Conservation (phyloP, 176 grass and related monocot genomes). For the Paspalum vaginatum region DNA sequence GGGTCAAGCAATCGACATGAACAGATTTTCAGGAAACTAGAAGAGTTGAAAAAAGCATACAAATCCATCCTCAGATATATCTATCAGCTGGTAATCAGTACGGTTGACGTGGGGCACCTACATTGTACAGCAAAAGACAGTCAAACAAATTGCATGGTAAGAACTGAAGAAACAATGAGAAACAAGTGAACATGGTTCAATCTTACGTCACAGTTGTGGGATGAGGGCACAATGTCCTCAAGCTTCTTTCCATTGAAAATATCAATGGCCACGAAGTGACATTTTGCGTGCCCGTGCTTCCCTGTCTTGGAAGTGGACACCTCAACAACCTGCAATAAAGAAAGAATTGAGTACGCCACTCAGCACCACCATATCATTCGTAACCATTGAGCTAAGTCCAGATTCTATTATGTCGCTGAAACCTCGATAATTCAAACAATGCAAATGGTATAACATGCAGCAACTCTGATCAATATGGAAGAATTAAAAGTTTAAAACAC, state of each 20-base stretch:
- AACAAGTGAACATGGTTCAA: background rate
- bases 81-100: slow-evolving; percentile 82
- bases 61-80: slow-evolving; percentile 79
- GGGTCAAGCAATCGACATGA: background rate
- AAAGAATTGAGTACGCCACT: background rate
- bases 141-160: slow-evolving; percentile 8
- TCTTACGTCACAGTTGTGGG: slow-evolving; percentile 74
- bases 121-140: slow-evolving; percentile 13
- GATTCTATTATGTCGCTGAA: background rate
- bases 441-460: background rate
- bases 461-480: background rate
- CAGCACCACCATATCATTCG: background rate
- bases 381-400: background rate
- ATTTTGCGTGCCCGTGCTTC: slow-evolving; percentile 77
- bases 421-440: background rate
- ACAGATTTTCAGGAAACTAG: slow-evolving; percentile 11
- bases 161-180: background rate
- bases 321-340: slow-evolving; percentile 64
- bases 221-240: slow-evolving; percentile 76
- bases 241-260: slow-evolving; percentile 77
- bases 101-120: slow-evolving; percentile 68
- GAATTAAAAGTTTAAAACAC: background rate
- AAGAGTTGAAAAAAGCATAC: slow-evolving; percentile 35
- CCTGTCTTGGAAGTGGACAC: slow-evolving; percentile 78
- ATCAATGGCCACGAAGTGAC: slow-evolving; percentile 76